Evolutionary conservation across 2,329 filamentous ascomycete genomes (phyloP), one percentile per base, ranked within the genome.

Genomic region (Ophiostoma quercus): DNA sequence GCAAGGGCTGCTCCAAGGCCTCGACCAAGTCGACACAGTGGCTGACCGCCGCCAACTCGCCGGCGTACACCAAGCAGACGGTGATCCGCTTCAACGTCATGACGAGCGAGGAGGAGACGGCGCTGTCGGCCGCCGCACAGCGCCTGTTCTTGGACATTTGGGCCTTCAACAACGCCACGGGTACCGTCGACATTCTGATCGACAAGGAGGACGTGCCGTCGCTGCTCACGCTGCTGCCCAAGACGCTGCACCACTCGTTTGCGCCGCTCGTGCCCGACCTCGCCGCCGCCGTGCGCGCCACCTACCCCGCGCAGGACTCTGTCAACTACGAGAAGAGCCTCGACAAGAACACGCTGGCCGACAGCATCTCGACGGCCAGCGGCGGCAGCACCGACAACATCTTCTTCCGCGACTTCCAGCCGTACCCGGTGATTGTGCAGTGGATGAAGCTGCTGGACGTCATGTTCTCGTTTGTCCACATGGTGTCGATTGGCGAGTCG

Each of bases 351-450:
- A 39, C 62, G 25, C 47, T 67, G 25, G 60, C 41, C 16, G 25
- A 47, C 25, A 29, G 60, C 47, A 43, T 34, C n/a, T 14, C 19
- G 16, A 47, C 66, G 34, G 11, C 34, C 0, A 37, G 51, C n/a
- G 65, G 39, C 14, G 69, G 68, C n/a, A 78, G 79, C 70, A 76
- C 81, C n/a, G 86, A 89, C 71, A 92, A 93, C 76, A 83, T 96
- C 54, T 98, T 97, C 81, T 98, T 99, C 80, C 86, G 88, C 68
- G 88, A 97, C 76, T 99, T 97, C 78, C 95, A 97, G 76, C 92
- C 94, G 1, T 83, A 96, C 29, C 88, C 90, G 2, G 93, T 92
- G 65, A 78, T 80, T 73, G 67, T 70, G 6, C 72, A 74, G 65
- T 99, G 95, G 95, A 94, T 98, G 90, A 88, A 88, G 67, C 85